Base-by-base conservation (phyloP, 805 yeast genomes). In the Kuraishia ogatae region DNA sequence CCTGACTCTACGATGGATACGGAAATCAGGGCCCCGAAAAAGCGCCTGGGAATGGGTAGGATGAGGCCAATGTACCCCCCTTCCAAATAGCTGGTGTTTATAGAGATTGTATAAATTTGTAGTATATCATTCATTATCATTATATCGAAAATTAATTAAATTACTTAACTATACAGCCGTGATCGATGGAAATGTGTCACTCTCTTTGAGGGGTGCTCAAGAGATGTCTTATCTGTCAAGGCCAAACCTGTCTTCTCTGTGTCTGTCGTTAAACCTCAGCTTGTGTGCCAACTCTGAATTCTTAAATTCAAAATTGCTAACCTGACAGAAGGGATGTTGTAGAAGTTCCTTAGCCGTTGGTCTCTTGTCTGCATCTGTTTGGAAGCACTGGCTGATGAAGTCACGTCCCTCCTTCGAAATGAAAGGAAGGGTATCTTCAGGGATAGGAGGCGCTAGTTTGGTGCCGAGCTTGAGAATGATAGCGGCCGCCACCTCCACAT, bases 361-460 rank as follows among this genome's bases (percentile, higher is more conserved):
- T 62, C 99, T 76, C 60, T 76, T 69, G n/a, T 83, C 85, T 0
- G 99, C 92, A 63, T 93, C 87, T 24, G 81, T 74, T 28, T 76
- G 77, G 64, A 93, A 93, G 65, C 99, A 93, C 54, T 74, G 67
- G 60, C 85, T 84, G 57, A 94, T 70, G 62, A 94, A 94, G 29
- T 79, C 77, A 55, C 80, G 79, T 0, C 96, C 97, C 6, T 71
- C 79, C 2, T 65, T 66, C 1, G 91, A 81, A 52, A 93, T 84
- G 58, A 74, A 70, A 5, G 83, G 83, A 52, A 76, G 66, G 0
- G 93, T 85, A 56, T 91, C 97, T n/a, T 87, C 92, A 0, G 97
- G 96, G 52, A 96, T 91, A 0, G 99, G 99, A 2, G 99, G 99
- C 0, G 97, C 96, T 53, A 85, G 78, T 64, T 89, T 87, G 28